Evolutionary conservation across 805 yeast species (phyloP).

Genomic region (Candida golubevii): DNA sequence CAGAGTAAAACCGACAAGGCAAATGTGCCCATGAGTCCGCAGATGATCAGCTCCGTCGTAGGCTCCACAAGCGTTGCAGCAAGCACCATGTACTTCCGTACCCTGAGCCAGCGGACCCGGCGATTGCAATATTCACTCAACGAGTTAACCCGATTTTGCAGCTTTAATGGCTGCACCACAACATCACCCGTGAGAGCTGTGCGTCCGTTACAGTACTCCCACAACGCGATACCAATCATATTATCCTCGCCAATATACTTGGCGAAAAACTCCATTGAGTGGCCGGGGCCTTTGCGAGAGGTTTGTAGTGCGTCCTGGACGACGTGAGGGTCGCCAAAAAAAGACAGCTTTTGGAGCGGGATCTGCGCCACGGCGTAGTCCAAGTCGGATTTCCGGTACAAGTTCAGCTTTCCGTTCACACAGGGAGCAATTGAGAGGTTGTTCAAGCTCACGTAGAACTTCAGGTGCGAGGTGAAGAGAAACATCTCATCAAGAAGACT

Average conservation of each 20-base stretch:
- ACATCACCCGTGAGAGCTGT: conserved; percentile 78
- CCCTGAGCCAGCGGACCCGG: conserved; percentile 81
- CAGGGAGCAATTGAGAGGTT: conserved; percentile 77
- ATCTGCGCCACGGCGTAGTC: conserved; percentile 51
- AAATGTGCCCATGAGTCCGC: conserved; percentile 63
- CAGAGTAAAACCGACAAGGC: conserved; percentile 46
- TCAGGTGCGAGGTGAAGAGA: conserved; percentile 76
- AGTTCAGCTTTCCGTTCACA: conserved; percentile 84
- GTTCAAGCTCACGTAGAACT: conserved; percentile 77
- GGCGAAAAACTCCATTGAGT: conserved; percentile 67
- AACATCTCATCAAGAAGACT: conserved; percentile 72
- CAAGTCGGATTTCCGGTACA: conserved; percentile 64
- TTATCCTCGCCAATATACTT: conserved; percentile 88
- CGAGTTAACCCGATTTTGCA: conserved; percentile 31
- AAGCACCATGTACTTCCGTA: conserved; percentile 81
- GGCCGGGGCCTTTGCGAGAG: conserved; percentile 32
- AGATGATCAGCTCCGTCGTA: conserved; percentile 69
- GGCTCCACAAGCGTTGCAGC: conserved; percentile 85
- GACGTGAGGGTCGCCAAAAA: conserved; percentile 30
- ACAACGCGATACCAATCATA: conserved; percentile 82
- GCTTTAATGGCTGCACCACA: conserved; percentile 65
- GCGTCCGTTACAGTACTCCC: conserved; percentile 63
- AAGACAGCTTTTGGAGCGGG: conserved; percentile 22
- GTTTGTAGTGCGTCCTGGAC: conserved; percentile 26
- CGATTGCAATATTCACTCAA: conserved; percentile 58